Evolutionary conservation across 441 rosid species (phyloP).

Genomic region (Erodium moschatum): DNA sequence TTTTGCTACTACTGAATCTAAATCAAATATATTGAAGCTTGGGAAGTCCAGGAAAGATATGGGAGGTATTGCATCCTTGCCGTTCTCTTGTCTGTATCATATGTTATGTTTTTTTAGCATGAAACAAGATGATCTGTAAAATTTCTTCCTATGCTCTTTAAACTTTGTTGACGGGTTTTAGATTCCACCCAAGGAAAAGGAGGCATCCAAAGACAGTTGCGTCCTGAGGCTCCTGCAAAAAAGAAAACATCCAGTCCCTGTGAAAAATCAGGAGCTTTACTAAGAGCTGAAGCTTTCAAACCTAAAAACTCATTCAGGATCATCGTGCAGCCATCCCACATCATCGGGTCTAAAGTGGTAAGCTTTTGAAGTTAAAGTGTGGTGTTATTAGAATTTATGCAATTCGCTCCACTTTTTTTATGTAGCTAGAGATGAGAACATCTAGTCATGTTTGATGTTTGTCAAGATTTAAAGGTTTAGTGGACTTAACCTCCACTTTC

Average conservation of each 20-base stretch:
- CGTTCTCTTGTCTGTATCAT: not conserved
- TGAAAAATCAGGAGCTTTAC: slow-evolving; percentile 16
- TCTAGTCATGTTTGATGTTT: not conserved
- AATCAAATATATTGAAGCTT: not conserved
- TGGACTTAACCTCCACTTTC: too few species aligned
- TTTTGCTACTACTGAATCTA: not conserved
- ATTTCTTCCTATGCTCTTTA: not conserved
- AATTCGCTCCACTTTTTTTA: slow-evolving; percentile 12
- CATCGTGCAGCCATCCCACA: slow-evolving; percentile 24
- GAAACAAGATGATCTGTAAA: not conserved
- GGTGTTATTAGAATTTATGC: not conserved
- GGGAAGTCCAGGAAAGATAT: not conserved
- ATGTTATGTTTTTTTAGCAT: not conserved
- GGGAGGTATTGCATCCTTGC: not conserved
- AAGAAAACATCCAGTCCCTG: not conserved
- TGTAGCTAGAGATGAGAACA: not conserved
- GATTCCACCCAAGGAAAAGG: not conserved
- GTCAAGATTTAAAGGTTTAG: too few species aligned
- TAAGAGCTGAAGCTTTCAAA: slow-evolving; percentile 17
- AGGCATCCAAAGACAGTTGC: not conserved
- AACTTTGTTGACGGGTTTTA: not conserved
- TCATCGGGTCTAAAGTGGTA: slow-evolving; percentile 14
- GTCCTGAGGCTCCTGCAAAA: not conserved
- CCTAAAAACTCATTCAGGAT: slow-evolving; percentile 17
- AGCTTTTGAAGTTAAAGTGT: slow-evolving; percentile 4